Base-by-base conservation (phyloP, 306 rosid genomes). In the Cicer arietinum region DNA sequence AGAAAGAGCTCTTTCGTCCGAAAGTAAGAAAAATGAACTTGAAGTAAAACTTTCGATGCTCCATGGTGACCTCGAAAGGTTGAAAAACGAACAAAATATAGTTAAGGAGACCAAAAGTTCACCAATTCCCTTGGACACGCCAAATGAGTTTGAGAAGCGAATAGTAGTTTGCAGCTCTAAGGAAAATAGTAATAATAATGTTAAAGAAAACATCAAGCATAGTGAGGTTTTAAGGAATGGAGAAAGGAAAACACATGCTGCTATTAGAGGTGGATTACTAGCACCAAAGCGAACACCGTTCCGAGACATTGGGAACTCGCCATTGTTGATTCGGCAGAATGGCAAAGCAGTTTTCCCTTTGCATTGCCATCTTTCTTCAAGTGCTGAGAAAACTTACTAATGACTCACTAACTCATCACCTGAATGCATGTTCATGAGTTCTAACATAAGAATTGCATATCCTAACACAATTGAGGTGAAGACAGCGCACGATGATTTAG, bases 101-200 rank as follows among this genome's bases (percentile, higher is more conserved):
- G 72, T 7, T 6, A 47, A 40, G 67, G 79, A 51, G 69, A 63
- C 37, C 6, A 87, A 62, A 57, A 7, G 77, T 61, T 67, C 76
- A 7, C 9, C 82, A 0, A 25, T 30, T 45, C 40, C 86, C 2
- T 37, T 35, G 47, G 88, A 87, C 37, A 56, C 77, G n/a, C 92
- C 87, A 8, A 79, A 78, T 5, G 97, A 90, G 83, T 81, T 81
- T 80, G 95, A 94, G 94, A 94, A 94, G 77, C 82, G 87, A 42
- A 86, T 91, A 13, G 80, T 94, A 64, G 86, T 94, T 58, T 94
- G 95, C 79, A 81, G 74, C 53, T 69, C 86, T 68, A 91, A 90
- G 85, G 91, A 87, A 78, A 91, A 90, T 7, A 78, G 50, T 6
- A 82, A 65, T 10, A 82, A 65, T 10, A 78, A 20, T n/a, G 37